These are phyloP conservation scores for Mortierella alpina DNA, from an alignment of 192 early-diverging fungal species.

Conservation along the genomic window DNA sequence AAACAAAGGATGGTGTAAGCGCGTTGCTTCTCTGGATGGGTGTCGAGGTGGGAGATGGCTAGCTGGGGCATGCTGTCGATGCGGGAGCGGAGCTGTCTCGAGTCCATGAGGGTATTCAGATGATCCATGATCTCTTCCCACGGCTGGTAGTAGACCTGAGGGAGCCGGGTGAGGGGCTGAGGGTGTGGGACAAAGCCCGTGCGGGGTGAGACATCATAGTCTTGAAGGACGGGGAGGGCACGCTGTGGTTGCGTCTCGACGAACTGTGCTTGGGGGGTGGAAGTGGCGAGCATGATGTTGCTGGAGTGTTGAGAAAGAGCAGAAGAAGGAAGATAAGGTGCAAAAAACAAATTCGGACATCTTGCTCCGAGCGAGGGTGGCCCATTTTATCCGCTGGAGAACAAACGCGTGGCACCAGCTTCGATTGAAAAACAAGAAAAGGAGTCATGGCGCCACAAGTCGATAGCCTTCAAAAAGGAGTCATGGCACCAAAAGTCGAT, in stretches of 20 bases:
- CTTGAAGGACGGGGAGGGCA: slow-evolving; percentile 63
- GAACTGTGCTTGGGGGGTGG: not conserved
- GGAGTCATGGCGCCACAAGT: too few relatives aligned
- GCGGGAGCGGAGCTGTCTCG: slow-evolving; percentile 68
- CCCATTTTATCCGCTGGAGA: too few relatives aligned
- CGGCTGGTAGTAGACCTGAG: slow-evolving; percentile 79
- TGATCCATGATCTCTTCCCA: slow-evolving; percentile 91
- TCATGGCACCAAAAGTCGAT: too few relatives aligned
- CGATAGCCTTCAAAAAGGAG: too few relatives aligned
- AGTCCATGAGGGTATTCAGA: slow-evolving; percentile 77
- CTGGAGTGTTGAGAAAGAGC: not conserved
- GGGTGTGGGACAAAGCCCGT: slow-evolving; percentile 87
- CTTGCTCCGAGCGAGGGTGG: too few relatives aligned
- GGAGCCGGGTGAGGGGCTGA: slow-evolving; percentile 77
- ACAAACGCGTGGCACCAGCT: too few relatives aligned
- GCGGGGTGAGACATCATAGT: slow-evolving; percentile 82
- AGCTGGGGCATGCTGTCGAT: slow-evolving; percentile 83
- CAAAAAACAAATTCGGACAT: too few relatives aligned
- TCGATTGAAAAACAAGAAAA: too few relatives aligned
- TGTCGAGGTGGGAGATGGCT: slow-evolving; percentile 62
- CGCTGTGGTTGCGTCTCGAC: not conserved
- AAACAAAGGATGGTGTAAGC: slow-evolving; percentile 86
- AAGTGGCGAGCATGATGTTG: not conserved
- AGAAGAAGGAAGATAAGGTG: too few relatives aligned
- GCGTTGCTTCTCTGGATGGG: slow-evolving; percentile 76